Percentiles rank a stretch among this genome's conserved stretches.
Evolutionary conservation across 768 basidiomycete species (phyloP).

Genomic region (Royoungia palumana): DNA sequence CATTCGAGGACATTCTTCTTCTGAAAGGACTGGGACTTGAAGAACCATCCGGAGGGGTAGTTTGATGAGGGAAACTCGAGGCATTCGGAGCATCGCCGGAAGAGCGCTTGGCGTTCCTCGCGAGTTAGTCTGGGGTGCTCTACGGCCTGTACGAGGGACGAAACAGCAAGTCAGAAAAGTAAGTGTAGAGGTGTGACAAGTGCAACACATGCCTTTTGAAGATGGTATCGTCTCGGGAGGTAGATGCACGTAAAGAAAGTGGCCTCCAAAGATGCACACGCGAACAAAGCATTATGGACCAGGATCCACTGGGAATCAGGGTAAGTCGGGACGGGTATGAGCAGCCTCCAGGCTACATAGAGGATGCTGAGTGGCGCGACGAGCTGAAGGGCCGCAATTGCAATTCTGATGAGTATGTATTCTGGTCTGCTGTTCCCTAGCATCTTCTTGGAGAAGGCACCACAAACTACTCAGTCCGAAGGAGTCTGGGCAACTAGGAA

Average conservation of each 20-base stretch:
- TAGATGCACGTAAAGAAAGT: slow-evolving; percentile 50
- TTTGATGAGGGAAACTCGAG: slow-evolving; percentile 10
- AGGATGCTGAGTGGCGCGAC: slow-evolving; percentile 49
- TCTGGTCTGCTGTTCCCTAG: slow-evolving; percentile 47
- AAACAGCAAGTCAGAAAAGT: background rate
- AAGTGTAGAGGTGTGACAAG: no score
- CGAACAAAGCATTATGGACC: slow-evolving; percentile 18
- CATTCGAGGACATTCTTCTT: slow-evolving; percentile 54
- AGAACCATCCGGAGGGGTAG: slow-evolving; percentile 54
- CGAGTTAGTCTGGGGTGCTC: slow-evolving; percentile 37
- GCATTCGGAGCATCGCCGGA: slow-evolving; percentile 42
- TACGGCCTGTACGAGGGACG: slow-evolving; percentile 27
- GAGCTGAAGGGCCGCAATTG: slow-evolving; percentile 45
- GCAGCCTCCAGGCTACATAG: slow-evolving; percentile 29
- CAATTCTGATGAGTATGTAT: slow-evolving; percentile 49
- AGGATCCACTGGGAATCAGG: background rate
- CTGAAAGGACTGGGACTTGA: slow-evolving; percentile 31
- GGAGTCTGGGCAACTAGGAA: no score
- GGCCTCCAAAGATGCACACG: slow-evolving; percentile 42
- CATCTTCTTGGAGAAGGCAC: slow-evolving; percentile 30
- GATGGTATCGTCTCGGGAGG: slow-evolving; percentile 39
- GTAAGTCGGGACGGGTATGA: background rate
- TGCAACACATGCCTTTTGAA: slow-evolving; percentile 43
- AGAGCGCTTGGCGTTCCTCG: slow-evolving; percentile 44
- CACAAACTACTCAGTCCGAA: no score